Base-by-base conservation (phyloP, 139 green algal species). In the Monoraphidium neglectum region DNA sequence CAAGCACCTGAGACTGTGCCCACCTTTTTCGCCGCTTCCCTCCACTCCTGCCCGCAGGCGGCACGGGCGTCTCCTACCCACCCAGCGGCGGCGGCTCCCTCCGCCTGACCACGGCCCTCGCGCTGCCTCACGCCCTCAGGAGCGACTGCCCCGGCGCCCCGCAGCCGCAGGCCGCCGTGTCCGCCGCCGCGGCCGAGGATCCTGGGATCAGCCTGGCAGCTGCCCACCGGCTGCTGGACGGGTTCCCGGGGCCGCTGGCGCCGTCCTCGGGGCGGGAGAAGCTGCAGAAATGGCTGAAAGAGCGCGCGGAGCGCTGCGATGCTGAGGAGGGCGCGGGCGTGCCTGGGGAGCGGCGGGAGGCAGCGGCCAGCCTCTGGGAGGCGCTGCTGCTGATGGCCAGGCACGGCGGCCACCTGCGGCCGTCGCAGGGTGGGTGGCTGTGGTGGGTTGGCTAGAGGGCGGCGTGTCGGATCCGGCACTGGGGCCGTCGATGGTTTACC, bases 161-260 rank as follows among this genome's bases (percentile, higher is more conserved):
- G 43, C 43, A 12, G 8, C 8, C 43, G 43, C 43, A 8, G 43
- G 8, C 8, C 43, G 43, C 43, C 43, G 43, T 51, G 43, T 8
- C 43, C 43, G 43, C 46, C 3, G 47, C n/a, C 28, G 40, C n/a
- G 28, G 61, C 8, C 33, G 43, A 40, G 26, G 30, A 13, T 26
- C 49, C 46, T 35, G 37, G 61, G 16, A 32, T 16, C 75, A 77
- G 73, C 67, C 8, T 83, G 23, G 24, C 64, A 1, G 60, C 59
- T 3, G 23, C 33, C 28, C 49, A 53, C 37, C 36, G 23, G 43
- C 26, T 79, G 28, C 24, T 87, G 4, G 61, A 74, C 1, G 63
- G 40, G 32, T 88, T 82, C 59, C 81, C 76, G 30, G 83, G 83
- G 2, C 83, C 83, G 1, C 46, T 88, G 15, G 35, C 38, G 23